Evolutionary conservation across 208 protist genomes (phyloP).

Genomic region (Endotrypanum monterogeii): DNA sequence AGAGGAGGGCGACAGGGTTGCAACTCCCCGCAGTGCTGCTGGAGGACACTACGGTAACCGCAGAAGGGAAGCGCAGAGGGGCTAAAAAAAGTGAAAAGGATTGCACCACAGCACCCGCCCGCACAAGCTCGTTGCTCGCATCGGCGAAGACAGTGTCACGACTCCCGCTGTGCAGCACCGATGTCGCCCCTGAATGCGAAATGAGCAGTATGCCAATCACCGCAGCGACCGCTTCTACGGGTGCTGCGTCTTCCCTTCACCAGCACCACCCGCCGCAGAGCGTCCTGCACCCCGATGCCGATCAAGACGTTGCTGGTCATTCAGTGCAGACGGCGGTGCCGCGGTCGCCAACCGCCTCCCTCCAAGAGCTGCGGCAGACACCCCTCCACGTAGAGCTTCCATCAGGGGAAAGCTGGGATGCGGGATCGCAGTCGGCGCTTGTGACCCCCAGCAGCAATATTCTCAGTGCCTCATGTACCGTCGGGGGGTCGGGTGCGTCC

Average conservation of each 20-base stretch:
- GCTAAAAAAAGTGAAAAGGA: neutral
- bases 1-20: slow-evolving; percentile 7
- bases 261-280: neutral
- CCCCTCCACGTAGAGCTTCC: neutral
- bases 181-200: neutral
- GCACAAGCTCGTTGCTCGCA: neutral
- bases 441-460: slow-evolving; percentile 1
- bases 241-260: neutral
- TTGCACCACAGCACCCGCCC: slow-evolving; percentile 3
- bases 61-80: neutral
- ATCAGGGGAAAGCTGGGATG: neutral
- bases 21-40: slow-evolving; percentile 22
- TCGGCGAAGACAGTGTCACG: neutral
- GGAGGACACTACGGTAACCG: neutral
- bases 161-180: neutral
- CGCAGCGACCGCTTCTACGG: neutral
- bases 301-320: neutral
- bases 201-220: neutral
- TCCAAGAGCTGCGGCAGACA: neutral
- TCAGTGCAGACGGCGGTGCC: neutral
- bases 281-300: neutral
- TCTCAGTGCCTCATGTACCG: neutral
- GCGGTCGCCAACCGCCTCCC: neutral
- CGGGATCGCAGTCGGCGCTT: neutral
- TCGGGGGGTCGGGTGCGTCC: neutral